Conservation (phyloP, 2,329 filamentous ascomycete genomes). For the Dactylellina drechsleri region DNA sequence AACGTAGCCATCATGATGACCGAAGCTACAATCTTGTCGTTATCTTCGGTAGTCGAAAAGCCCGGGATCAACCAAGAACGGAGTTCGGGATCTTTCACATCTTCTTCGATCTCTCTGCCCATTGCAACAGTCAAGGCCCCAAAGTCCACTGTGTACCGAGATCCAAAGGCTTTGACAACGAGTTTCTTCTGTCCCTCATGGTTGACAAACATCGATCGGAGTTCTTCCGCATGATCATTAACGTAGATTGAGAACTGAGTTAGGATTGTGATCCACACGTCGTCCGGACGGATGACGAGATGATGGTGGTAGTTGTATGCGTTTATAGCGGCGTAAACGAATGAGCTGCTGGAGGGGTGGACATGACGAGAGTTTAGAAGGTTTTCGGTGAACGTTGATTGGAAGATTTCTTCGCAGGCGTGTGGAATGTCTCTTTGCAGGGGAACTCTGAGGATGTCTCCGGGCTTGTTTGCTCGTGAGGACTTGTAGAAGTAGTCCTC, state of each 20-base stretch:
- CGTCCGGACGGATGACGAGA: conserved; percentile 66
- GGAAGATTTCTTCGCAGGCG: conserved; percentile 55
- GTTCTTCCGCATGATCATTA: conserved; percentile 64
- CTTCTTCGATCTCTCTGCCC: conserved; percentile 62
- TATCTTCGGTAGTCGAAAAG: conserved; percentile 66
- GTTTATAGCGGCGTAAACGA: conserved; percentile 64
- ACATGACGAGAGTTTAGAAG: conserved; percentile 52
- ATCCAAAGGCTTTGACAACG: conserved; percentile 54
- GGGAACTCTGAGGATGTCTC: conserved; percentile 24
- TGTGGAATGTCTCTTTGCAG: conserved; percentile 24
- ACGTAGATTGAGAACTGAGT: conserved; percentile 65
- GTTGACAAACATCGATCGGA: conserved; percentile 63
- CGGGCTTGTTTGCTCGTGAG: conserved; percentile 8
- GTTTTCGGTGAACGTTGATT: conserved; percentile 58
- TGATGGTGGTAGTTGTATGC: conserved; percentile 66
- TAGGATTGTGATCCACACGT: conserved; percentile 68
- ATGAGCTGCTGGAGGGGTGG: conserved; percentile 61
- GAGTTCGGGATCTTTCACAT: conserved; percentile 63
- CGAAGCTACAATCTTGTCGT: conserved; percentile 63
- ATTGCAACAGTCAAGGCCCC: conserved; percentile 61
- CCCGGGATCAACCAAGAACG: conserved; percentile 66
- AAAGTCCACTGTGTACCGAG: conserved; percentile 57
- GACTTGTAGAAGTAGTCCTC: conserved; percentile 22
- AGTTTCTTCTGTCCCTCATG: conserved; percentile 64
- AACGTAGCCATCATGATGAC: conserved; percentile 67